Evolutionary conservation across 805 yeast species (phyloP).

Genomic region (Myxozyma neglecta): DNA sequence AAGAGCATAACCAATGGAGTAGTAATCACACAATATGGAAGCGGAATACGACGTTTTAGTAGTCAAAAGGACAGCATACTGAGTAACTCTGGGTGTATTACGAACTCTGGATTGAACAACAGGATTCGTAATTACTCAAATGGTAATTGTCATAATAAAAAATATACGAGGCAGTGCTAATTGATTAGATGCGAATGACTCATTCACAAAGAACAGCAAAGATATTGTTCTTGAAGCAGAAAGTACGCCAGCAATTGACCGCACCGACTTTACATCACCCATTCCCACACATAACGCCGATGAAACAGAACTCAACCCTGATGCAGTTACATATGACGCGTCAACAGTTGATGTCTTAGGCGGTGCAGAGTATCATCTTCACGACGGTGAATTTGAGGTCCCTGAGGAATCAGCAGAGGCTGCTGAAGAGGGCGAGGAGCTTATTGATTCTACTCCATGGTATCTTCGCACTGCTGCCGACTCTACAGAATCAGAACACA

Average conservation of each 20-base stretch:
- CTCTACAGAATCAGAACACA: neutral
- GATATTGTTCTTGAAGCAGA: conserved; percentile 6
- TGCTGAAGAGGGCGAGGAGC: neutral
- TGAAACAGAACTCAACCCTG: neutral
- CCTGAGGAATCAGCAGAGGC: neutral
- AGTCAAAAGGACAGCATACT: too few relatives aligned
- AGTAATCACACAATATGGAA: too few relatives aligned
- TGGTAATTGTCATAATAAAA: neutral
- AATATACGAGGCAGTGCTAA: neutral
- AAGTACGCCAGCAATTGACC: neutral
- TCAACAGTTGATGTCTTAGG: neutral
- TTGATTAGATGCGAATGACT: neutral
- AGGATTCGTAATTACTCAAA: neutral
- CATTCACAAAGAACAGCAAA: neutral
- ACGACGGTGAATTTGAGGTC: conserved; percentile 18
- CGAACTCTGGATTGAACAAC: too few relatives aligned
- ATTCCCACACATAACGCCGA: neutral
- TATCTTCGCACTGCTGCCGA: conserved; percentile 14
- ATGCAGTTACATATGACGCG: conserved; percentile 14
- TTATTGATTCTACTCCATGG: conserved; percentile 24
- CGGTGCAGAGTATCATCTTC: conserved; percentile 23
- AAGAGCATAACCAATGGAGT: too few relatives aligned
- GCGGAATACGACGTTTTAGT: too few relatives aligned
- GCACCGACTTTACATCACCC: neutral
- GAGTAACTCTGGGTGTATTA: too few relatives aligned